A percentile compares a stretch with the other conserved stretches of the same genome.
Conservation (phyloP, 768 basidiomycete genomes). For the Russula griseocarnosa region DNA sequence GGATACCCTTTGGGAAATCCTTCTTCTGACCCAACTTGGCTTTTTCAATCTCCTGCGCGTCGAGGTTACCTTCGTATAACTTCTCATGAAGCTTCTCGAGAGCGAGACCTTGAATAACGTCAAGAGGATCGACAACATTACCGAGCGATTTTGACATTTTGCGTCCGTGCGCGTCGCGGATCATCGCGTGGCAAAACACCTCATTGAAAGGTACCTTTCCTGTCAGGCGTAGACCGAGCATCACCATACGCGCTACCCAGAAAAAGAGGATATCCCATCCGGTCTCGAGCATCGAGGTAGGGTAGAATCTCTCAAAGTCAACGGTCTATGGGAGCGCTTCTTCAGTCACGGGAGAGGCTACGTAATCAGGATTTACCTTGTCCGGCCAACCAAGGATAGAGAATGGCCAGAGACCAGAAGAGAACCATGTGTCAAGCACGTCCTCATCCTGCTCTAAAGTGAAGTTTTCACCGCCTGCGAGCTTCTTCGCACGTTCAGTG, state of each 20-base stretch:
- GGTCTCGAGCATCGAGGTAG: slow-evolving; percentile 87
- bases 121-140: slow-evolving; percentile 95
- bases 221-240: slow-evolving; percentile 87
- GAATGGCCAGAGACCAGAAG: slow-evolving; percentile 95
- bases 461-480: slow-evolving; percentile 67
- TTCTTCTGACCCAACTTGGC: slow-evolving; percentile 97
- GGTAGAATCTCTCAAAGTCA: slow-evolving; percentile 82
- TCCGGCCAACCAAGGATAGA: slow-evolving; percentile 98
- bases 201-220: slow-evolving; percentile 91
- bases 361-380: slow-evolving; percentile 45
- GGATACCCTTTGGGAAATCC: slow-evolving; percentile 98
- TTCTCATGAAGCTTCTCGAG: slow-evolving; percentile 82
- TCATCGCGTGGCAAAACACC: slow-evolving; percentile 97
- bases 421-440: slow-evolving; percentile 99
- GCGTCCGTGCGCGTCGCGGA: slow-evolving; percentile 95
- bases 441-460: slow-evolving; percentile 90
- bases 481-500: slow-evolving; percentile 60
- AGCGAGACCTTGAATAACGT: slow-evolving; percentile 82
- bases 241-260: slow-evolving; percentile 99
- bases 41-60: slow-evolving; percentile 87
- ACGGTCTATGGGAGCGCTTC: slow-evolving; percentile 48
- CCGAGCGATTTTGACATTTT: slow-evolving; percentile 99
- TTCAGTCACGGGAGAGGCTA: neutral
- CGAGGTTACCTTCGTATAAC: slow-evolving; percentile 85
- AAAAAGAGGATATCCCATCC: slow-evolving; percentile 99